Evolutionary conservation across 164 flowering plant species (phyloP).

Genomic region (Berberis vulgaris): DNA sequence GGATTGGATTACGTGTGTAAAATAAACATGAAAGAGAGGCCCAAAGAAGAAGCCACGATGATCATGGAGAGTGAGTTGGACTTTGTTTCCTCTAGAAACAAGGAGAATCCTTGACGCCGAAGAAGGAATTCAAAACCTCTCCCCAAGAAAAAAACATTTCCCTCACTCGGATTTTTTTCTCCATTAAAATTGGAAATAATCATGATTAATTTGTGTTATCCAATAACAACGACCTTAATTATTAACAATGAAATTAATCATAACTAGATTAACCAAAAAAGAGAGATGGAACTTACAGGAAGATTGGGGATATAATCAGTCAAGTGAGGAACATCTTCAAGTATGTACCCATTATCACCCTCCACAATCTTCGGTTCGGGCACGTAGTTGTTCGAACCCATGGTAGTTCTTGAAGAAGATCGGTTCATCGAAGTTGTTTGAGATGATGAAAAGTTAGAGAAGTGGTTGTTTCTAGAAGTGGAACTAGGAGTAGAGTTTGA

Average conservation of each 20-base stretch:
- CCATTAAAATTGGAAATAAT: too few relatives aligned
- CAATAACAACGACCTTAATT: not conserved
- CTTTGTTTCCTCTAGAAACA: too few relatives aligned
- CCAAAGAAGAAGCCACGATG: too few relatives aligned
- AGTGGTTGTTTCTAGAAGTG: not conserved
- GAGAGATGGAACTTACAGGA: constrained; percentile 27
- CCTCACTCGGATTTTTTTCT: too few relatives aligned
- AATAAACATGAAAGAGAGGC: too few relatives aligned
- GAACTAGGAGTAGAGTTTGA: constrained; percentile 5
- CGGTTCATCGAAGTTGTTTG: constrained; percentile 5
- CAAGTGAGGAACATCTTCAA: constrained; percentile 64
- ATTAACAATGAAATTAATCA: not conserved
- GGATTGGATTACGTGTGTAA: too few relatives aligned
- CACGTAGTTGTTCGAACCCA: not conserved
- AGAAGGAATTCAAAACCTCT: too few relatives aligned
- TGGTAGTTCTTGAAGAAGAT: not conserved
- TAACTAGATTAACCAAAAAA: not conserved
- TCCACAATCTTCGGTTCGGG: constrained; percentile 23
- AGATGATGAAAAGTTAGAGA: not conserved
- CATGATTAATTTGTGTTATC: too few relatives aligned
- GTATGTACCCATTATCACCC: constrained; percentile 40
- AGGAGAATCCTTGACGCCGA: too few relatives aligned
- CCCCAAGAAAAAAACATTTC: too few relatives aligned
- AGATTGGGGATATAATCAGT: constrained; percentile 46
- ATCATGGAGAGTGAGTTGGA: too few relatives aligned